Conservation (phyloP, 176 grass and related monocot species). For the Avena eriantha region DNA sequence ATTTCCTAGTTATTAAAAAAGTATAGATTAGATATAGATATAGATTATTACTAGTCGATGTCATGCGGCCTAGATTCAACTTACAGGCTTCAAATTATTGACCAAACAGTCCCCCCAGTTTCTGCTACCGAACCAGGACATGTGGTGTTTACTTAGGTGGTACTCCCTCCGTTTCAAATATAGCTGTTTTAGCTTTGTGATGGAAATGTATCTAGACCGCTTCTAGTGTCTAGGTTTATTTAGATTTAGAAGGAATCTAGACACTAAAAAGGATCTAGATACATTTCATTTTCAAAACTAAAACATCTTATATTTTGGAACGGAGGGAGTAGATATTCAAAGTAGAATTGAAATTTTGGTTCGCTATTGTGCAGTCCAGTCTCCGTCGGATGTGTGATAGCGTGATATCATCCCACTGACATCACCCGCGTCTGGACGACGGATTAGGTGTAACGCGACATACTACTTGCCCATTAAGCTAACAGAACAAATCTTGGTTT, state of each 20-base stretch:
- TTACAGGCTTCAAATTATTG: background rate
- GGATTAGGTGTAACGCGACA: background rate
- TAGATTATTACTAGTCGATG: background rate
- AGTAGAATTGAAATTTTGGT: constrained; percentile 4
- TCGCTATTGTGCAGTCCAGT: background rate
- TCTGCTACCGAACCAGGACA: background rate
- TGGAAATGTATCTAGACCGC: no score
- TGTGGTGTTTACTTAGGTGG: background rate
- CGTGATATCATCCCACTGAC: constrained; percentile 4
- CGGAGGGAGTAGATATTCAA: constrained; percentile 2
- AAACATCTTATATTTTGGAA: no score
- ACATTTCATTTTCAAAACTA: no score
- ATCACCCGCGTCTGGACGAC: background rate
- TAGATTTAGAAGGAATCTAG: no score
- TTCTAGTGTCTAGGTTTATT: no score
- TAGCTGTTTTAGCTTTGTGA: no score
- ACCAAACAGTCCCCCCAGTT: background rate
- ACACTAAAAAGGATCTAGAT: no score
- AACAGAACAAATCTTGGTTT: background rate
- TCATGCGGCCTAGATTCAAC: background rate
- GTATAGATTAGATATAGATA: no score
- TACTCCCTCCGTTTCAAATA: no score
- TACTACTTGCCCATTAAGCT: background rate
- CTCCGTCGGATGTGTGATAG: background rate
- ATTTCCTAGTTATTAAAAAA: no score